Base-by-base conservation (phyloP, 139 green algal genomes). In the Ettlia oleoabundans region DNA sequence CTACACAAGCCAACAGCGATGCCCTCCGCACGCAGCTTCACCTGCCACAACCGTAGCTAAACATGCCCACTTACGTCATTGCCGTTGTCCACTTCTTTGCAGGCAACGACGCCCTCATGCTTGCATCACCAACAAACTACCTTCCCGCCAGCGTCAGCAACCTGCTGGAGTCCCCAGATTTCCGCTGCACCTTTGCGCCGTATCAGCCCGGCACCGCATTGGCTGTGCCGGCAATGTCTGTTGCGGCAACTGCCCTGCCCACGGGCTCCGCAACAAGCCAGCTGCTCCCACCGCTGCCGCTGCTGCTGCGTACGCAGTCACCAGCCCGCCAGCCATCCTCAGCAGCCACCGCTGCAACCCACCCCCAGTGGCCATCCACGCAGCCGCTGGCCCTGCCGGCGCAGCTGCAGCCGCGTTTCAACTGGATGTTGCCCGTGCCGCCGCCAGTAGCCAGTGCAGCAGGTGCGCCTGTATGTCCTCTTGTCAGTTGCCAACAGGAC, bases 131-230 rank as follows among this genome's bases (percentile, higher is more conserved):
- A 4, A 61, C 75, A 2, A n/a, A 18, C 37, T 37, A 21, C 58
- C 75, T 81, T 18, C 75, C 75, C 4, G 9, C 38, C 75, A 40
- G 62, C 75, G 30, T 81, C 4, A 41, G 8, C 26, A 68, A 13
- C 75, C 58, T 81, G 58, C 38, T 81, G 40, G 55, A 55, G 10
- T 71, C 75, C 41, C 75, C 75, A 72, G 38, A 58, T 38, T 81
- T 81, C 19, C 28, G 40, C 58, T 70, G 58, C 58, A 71, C n/a
- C 58, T 81, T 81, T 71, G 75, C 40, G 3, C 58, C 75, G 4
- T 19, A n/a, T 28, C 28, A n/a, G 40, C 66, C 66, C 18, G 21
- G n/a, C 22, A 28, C 62, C 18, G 33, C 66, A 18, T 2, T 61
- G 22, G 41, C 38, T 15, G 10, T 19, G 38, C 37, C 58, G 68